A percentile compares a stretch with the other conserved stretches of the same genome.
Conservation (phyloP, 805 yeast genomes). For the Metschnikowia noctiluminum region DNA sequence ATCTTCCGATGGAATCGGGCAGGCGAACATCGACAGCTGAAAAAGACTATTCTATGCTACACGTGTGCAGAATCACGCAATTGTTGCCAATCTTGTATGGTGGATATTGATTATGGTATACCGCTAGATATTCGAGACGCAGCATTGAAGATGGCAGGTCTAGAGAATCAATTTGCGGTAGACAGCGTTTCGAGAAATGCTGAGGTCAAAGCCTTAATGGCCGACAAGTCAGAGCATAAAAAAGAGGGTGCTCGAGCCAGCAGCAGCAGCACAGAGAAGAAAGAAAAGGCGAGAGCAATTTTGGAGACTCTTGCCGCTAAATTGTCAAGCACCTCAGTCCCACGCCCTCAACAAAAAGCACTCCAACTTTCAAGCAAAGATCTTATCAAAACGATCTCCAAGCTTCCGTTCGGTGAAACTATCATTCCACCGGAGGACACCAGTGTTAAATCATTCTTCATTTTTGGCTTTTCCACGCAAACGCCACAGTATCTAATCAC, state of each 20-base stretch:
- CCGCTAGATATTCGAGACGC: constrained; percentile 77
- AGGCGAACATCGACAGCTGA: constrained; percentile 39
- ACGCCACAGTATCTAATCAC: constrained; percentile 61
- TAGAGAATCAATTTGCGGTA: constrained; percentile 21
- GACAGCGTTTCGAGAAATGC: constrained; percentile 24
- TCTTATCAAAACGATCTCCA: constrained; percentile 42
- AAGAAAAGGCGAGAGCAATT: constrained; percentile 46
- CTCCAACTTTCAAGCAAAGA: constrained; percentile 41
- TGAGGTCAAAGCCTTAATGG: constrained; percentile 39
- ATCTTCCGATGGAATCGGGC: constrained; percentile 70
- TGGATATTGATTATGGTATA: constrained; percentile 79
- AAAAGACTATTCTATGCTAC: constrained; percentile 68
- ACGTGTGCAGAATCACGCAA: constrained; percentile 77
- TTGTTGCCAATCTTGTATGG: constrained; percentile 86
- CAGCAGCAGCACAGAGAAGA: constrained; percentile 12
- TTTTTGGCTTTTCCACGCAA: constrained; percentile 69
- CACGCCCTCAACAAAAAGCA: constrained; percentile 19
- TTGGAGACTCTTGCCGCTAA: constrained; percentile 45
- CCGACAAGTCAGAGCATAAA: constrained; percentile 50
- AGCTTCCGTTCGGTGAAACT: constrained; percentile 69
- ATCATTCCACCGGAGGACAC: constrained; percentile 35
- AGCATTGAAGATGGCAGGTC: constrained; percentile 68
- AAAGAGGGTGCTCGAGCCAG: constrained; percentile 28
- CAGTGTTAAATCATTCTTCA: constrained; percentile 56
- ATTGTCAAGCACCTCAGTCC: constrained; percentile 14